Conservation (phyloP, 2,329 filamentous ascomycete genomes). For the Colletotrichum lentis region DNA sequence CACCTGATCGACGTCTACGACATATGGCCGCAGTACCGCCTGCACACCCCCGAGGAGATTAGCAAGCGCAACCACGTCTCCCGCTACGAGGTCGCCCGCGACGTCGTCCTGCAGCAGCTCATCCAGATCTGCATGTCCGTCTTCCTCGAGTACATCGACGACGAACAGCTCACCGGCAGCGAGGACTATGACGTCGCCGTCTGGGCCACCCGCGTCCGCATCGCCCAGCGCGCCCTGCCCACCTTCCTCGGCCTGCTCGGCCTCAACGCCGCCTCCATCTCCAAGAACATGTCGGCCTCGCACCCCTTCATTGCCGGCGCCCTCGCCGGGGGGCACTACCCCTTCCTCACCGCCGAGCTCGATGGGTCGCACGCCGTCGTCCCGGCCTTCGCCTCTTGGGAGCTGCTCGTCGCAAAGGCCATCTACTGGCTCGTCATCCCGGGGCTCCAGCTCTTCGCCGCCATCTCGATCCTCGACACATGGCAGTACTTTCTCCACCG, state of each 20-base stretch:
- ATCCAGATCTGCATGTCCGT: conserved; percentile 81
- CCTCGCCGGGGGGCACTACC: conserved; percentile 83
- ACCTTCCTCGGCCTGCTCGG: conserved; percentile 74
- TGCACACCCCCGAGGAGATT: conserved; percentile 95
- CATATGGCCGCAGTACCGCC: conserved; percentile 86
- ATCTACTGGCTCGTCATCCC: conserved; percentile 85
- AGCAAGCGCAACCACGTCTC: conserved; percentile 85
- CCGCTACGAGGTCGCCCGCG: conserved; percentile 84
- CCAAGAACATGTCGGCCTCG: conserved; percentile 75
- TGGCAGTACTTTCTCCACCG: conserved; percentile 99
- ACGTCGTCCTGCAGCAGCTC: conserved; percentile 90
- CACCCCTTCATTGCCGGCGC: conserved; percentile 79
- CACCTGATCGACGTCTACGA: conserved; percentile 87
- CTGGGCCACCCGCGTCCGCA: conserved; percentile 84
- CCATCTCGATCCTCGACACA: conserved; percentile 82
- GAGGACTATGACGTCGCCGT: conserved; percentile 87
- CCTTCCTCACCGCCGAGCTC: conserved; percentile 69
- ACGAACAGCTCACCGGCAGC: conserved; percentile 75
- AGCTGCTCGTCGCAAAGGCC: conserved; percentile 74
- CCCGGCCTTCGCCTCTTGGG: conserved; percentile 85
- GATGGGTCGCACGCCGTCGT: conserved; percentile 60
- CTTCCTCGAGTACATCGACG: conserved; percentile 75
- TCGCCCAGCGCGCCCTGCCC: conserved; percentile 82
- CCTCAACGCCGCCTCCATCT: conserved; percentile 77
- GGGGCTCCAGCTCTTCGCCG: conserved; percentile 76